Percentiles rank a stretch among this genome's conserved stretches.
Evolutionary conservation across 116 monocot species (phyloP).

Genomic region (Dioscorea cayenensis): DNA sequence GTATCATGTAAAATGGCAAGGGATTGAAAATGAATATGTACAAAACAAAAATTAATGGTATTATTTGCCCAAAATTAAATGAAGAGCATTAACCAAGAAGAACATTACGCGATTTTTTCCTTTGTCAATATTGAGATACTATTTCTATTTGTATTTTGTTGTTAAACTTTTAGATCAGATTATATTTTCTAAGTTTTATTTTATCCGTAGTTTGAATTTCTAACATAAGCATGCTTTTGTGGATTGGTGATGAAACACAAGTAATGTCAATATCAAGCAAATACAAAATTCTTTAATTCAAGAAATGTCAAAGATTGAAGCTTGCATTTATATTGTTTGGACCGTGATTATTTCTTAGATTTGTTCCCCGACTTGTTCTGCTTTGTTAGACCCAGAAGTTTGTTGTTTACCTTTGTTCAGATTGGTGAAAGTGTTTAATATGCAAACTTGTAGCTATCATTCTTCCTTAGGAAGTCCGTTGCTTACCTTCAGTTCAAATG

Average conservation of each 20-base stretch:
- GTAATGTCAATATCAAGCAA: slow-evolving; percentile 44
- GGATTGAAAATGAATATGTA: too few species aligned
- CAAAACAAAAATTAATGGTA: too few species aligned
- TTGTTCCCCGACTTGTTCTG: slow-evolving; percentile 15
- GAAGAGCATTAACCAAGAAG: too few species aligned
- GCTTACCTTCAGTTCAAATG: background rate
- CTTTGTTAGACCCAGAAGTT: background rate
- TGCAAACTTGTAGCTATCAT: too few species aligned
- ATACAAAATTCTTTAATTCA: slow-evolving; percentile 70
- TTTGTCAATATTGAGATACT: too few species aligned
- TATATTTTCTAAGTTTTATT: background rate
- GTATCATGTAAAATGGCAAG: too few species aligned
- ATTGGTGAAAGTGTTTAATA: too few species aligned
- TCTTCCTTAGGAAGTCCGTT: too few species aligned
- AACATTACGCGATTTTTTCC: too few species aligned
- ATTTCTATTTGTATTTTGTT: background rate
- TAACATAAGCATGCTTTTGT: background rate
- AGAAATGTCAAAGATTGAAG: slow-evolving; percentile 64
- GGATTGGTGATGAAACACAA: slow-evolving; percentile 48
- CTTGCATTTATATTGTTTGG: slow-evolving; percentile 60
- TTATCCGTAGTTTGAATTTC: background rate
- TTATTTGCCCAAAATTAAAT: too few species aligned
- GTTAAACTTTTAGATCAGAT: background rate
- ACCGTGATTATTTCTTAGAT: slow-evolving; percentile 74
- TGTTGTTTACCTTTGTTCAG: background rate